Evolutionary conservation across 768 basidiomycete species (phyloP).

Genomic region (Lactifluus volemus): DNA sequence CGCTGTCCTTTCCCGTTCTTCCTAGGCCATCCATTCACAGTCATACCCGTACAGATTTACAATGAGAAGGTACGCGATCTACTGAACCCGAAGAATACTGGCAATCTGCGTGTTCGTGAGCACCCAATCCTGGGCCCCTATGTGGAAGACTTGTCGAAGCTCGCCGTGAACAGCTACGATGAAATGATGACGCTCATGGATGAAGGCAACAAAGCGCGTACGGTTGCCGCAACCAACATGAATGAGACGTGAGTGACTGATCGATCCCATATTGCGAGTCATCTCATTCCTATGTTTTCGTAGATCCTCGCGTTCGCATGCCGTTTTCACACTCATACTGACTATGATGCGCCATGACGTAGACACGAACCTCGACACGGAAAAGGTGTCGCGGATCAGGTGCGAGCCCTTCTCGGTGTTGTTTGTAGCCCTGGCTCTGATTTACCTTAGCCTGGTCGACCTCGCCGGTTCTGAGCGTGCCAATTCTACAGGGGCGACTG

Average conservation of each 20-base stretch:
- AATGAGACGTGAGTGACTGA: constrained; percentile 70
- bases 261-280: not conserved
- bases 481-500: constrained; percentile 96
- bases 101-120: constrained; percentile 93
- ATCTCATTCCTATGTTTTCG: not conserved
- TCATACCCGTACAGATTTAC: constrained; percentile 56
- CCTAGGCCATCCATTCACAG: not conserved
- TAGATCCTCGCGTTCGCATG: constrained; percentile 94
- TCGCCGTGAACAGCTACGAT: constrained; percentile 82
- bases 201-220: constrained; percentile 97
- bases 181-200: constrained; percentile 99
- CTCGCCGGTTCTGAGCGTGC: constrained; percentile 95
- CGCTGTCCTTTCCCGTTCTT: constrained; percentile 14
- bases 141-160: constrained; percentile 93
- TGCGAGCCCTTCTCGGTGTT: constrained; percentile 26
- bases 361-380: constrained; percentile 82
- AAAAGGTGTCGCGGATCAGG: constrained; percentile 98
- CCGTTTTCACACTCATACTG: constrained; percentile 92
- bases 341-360: constrained; percentile 87
- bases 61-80: constrained; percentile 98
- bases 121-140: constrained; percentile 97
- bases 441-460: constrained; percentile 69
- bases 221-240: constrained; percentile 99
- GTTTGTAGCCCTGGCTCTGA: not conserved
- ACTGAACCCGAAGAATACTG: constrained; percentile 93